Conservation (phyloP, 208 protist genomes). For the Crithidia fasciculata region DNA sequence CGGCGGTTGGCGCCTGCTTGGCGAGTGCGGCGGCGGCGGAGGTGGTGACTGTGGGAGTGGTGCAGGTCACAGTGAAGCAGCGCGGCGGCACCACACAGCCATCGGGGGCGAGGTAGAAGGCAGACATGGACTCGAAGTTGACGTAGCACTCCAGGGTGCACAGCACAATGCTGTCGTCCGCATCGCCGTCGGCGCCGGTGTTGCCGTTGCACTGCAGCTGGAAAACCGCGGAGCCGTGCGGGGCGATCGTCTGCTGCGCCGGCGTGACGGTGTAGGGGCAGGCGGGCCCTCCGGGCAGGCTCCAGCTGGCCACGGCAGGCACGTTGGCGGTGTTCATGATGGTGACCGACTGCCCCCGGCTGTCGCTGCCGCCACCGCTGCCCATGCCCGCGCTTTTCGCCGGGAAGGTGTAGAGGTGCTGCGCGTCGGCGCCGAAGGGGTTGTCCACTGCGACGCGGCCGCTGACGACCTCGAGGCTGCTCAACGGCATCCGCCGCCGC, state of each 20-base stretch:
- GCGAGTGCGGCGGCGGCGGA: not conserved
- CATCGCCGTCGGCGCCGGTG: slow-evolving; percentile 12
- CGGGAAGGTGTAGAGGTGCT: slow-evolving; percentile 26
- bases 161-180: slow-evolving; percentile 15
- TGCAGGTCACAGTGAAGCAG: slow-evolving; percentile 77
- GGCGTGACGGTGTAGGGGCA: slow-evolving; percentile 71
- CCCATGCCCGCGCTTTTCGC: not conserved
- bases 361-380: not conserved
- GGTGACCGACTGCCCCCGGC: slow-evolving; percentile 42
- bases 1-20: slow-evolving; percentile 11
- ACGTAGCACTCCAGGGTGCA: slow-evolving; percentile 90
- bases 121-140: slow-evolving; percentile 85
- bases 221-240: slow-evolving; percentile 38
- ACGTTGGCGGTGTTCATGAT: slow-evolving; percentile 73
- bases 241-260: slow-evolving; percentile 55
- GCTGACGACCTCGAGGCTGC: slow-evolving; percentile 21
- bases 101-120: slow-evolving; percentile 75
- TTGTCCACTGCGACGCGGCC: slow-evolving; percentile 23
- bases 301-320: slow-evolving; percentile 71
- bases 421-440: slow-evolving; percentile 31
- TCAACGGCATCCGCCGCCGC: slow-evolving; percentile 14
- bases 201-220: slow-evolving; percentile 24
- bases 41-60: not conserved
- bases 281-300: slow-evolving; percentile 39
- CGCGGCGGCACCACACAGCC: slow-evolving; percentile 77